Evolutionary conservation across 208 protist species (phyloP).

Genomic region (Strigomonas galati): DNA sequence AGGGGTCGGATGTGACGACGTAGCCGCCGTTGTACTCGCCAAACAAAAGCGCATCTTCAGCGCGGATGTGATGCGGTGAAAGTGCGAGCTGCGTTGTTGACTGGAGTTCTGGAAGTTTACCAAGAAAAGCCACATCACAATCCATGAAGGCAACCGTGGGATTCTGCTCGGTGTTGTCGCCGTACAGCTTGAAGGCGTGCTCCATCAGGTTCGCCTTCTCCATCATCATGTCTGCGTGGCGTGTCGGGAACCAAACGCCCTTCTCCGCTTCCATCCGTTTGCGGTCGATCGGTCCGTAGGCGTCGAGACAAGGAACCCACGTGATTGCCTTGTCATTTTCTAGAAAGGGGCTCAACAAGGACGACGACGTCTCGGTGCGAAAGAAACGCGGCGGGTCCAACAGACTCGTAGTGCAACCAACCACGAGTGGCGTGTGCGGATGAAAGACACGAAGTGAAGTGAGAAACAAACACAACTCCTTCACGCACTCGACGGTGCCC

Average conservation of each 20-base stretch:
- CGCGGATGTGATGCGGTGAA: slow-evolving; percentile 59
- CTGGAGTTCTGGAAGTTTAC: slow-evolving; percentile 37
- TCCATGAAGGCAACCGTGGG: slow-evolving; percentile 58
- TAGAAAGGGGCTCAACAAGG: slow-evolving; percentile 9
- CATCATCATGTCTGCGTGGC: slow-evolving; percentile 87
- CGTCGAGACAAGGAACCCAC: slow-evolving; percentile 70
- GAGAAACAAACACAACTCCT: slow-evolving; percentile 71
- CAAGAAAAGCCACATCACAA: slow-evolving; percentile 67
- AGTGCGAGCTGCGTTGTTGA: slow-evolving; percentile 31
- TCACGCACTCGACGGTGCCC: slow-evolving; percentile 75
- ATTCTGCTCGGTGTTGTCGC: neutral
- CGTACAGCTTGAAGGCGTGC: neutral
- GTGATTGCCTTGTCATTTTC: slow-evolving; percentile 30
- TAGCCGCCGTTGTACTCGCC: slow-evolving; percentile 76
- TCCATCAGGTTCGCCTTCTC: slow-evolving; percentile 84
- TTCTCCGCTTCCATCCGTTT: slow-evolving; percentile 56
- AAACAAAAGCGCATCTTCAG: slow-evolving; percentile 56
- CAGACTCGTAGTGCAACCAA: slow-evolving; percentile 55
- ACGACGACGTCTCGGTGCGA: neutral
- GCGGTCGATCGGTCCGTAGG: slow-evolving; percentile 55
- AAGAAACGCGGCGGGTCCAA: slow-evolving; percentile 3
- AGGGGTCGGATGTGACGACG: slow-evolving; percentile 33
- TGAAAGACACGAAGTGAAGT: slow-evolving; percentile 55
- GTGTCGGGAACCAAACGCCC: slow-evolving; percentile 65
- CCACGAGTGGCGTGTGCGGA: slow-evolving; percentile 40